Conservation (phyloP, 306 rosid genomes). For the Glycine tomentella region DNA sequence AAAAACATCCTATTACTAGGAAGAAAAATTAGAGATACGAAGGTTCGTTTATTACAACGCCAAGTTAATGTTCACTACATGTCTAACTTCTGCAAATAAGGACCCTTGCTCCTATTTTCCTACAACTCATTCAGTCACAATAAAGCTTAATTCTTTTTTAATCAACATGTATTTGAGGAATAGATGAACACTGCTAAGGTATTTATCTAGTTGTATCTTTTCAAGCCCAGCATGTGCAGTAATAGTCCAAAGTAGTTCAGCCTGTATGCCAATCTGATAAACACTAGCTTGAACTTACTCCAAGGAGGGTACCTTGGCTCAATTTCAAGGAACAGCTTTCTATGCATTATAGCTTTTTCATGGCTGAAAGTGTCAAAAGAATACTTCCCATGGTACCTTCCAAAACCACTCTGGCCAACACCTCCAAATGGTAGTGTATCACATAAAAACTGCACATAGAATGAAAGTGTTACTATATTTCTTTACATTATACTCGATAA, state of each 20-base stretch:
- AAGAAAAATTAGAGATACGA: too few relatives aligned
- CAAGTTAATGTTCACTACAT: not conserved
- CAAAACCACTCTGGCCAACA: constrained; percentile 80
- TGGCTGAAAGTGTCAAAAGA: constrained; percentile 91
- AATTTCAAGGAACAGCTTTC: constrained; percentile 68
- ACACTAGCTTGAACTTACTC: constrained; percentile 70
- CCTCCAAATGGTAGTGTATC: constrained; percentile 59
- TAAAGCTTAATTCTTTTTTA: not conserved
- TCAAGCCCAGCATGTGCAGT: constrained; percentile 66
- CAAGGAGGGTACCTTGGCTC: constrained; percentile 94
- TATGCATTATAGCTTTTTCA: constrained; percentile 77
- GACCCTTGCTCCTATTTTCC: not conserved
- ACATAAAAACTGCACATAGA: constrained; percentile 58
- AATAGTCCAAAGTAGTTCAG: constrained; percentile 64
- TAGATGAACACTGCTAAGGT: not conserved
- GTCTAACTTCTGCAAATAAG: not conserved
- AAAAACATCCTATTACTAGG: too few relatives aligned
- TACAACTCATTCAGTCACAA: not conserved
- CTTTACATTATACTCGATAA: too few relatives aligned
- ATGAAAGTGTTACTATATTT: not conserved
- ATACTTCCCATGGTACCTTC: constrained; percentile 95
- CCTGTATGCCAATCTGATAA: constrained; percentile 72
- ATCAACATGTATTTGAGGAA: not conserved
- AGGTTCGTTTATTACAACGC: not conserved
- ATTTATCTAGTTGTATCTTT: constrained; percentile 39